Percentiles rank a stretch among this genome's conserved stretches.
Conservation (phyloP, 176 grass and related monocot genomes). For the Zizania latifolia region DNA sequence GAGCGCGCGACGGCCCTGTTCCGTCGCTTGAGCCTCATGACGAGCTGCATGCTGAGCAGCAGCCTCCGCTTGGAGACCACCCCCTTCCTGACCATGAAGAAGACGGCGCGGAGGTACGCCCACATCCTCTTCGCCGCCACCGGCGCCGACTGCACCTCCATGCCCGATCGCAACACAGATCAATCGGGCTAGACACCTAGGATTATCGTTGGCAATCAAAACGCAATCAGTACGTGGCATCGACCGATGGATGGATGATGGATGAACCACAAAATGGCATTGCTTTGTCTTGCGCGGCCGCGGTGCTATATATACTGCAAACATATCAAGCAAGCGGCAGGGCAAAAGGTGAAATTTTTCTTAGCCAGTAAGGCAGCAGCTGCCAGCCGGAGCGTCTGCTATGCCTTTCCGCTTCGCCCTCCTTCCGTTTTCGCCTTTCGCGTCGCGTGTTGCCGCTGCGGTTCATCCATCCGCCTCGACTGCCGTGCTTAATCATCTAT, state of each 20-base stretch:
- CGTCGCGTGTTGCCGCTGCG: too few relatives aligned
- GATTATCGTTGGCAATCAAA: too few relatives aligned
- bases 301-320: conserved; percentile 12
- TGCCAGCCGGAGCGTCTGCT: neutral
- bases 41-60: conserved; percentile 52
- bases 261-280: too few relatives aligned
- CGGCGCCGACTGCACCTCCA: conserved; percentile 43
- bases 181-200: too few relatives aligned
- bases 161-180: too few relatives aligned
- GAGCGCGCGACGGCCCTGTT: conserved; percentile 54
- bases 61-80: conserved; percentile 67
- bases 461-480: too few relatives aligned
- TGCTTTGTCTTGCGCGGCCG: neutral
- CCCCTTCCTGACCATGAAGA: conserved; percentile 83
- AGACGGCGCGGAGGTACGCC: conserved; percentile 66
- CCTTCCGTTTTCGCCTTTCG: too few relatives aligned
- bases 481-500: too few relatives aligned
- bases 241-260: too few relatives aligned
- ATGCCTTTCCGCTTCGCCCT: too few relatives aligned
- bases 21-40: conserved; percentile 50
- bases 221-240: too few relatives aligned
- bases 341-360: neutral
- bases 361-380: conserved; percentile 32
- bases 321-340: neutral
- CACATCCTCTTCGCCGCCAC: conserved; percentile 53